These are phyloP conservation scores for Euphorbia tirucalli DNA, from an alignment of 345 rosid genomes.

Conservation along the genomic window DNA sequence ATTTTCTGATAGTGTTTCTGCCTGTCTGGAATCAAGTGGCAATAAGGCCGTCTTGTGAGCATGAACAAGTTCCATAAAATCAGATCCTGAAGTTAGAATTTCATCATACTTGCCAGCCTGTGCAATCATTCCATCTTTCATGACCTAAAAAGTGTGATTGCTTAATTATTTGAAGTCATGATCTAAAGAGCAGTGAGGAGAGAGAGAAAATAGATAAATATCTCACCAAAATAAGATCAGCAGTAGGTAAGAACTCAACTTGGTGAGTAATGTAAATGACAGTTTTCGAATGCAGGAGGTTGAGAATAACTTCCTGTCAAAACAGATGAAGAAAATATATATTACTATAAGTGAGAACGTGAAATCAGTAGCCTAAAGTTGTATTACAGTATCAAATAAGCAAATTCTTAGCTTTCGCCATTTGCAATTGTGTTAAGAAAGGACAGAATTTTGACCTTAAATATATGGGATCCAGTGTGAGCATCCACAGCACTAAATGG, in stretches of 20 bases:
- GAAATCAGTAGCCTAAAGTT: not conserved
- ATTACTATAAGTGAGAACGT: no score
- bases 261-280: slow-evolving; percentile 66
- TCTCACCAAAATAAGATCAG: slow-evolving; percentile 64
- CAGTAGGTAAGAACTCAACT: slow-evolving; percentile 58
- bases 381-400: not conserved
- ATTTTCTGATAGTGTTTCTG: slow-evolving; percentile 29
- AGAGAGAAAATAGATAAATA: slow-evolving; percentile 8
- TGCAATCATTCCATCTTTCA: slow-evolving; percentile 71
- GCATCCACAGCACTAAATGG: slow-evolving; percentile 95
- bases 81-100: slow-evolving; percentile 54
- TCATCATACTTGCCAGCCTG: slow-evolving; percentile 71
- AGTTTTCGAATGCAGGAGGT: slow-evolving; percentile 42
- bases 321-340: not conserved
- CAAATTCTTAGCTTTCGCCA: not conserved
- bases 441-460: slow-evolving; percentile 43
- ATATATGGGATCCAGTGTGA: slow-evolving; percentile 79
- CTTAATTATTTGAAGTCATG: not conserved
- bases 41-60: slow-evolving; percentile 62
- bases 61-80: slow-evolving; percentile 64
- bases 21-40: slow-evolving; percentile 40
- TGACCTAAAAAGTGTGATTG: slow-evolving; percentile 27
- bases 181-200: not conserved
- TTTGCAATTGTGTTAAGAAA: not conserved
- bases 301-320: slow-evolving; percentile 53